Conservation (phyloP, 139 green algal species). For the Astrephomene gubernaculifera region DNA sequence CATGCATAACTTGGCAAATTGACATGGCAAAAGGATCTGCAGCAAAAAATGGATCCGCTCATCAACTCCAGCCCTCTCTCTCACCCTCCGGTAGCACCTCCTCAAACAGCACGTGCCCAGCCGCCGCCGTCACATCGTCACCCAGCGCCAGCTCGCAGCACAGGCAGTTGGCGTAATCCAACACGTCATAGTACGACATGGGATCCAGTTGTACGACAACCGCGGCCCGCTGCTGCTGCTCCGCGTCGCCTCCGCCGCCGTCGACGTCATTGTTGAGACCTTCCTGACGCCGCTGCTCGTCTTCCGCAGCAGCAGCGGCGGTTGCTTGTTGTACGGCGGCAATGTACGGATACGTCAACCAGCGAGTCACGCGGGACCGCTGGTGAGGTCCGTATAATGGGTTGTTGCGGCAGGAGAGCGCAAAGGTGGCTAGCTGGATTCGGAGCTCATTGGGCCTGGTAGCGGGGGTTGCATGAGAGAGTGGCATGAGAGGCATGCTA, state of each 20-base stretch:
- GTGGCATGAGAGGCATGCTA: too few relatives aligned
- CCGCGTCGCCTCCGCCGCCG: background rate
- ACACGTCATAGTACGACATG: constrained; percentile 25
- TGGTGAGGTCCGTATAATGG: constrained; percentile 19
- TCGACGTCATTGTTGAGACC: background rate
- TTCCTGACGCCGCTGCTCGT: too few relatives aligned
- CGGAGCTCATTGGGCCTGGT: constrained; percentile 52
- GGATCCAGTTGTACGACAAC: background rate
- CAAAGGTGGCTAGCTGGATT: constrained; percentile 44
- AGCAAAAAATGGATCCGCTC: too few relatives aligned
- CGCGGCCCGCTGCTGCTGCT: background rate
- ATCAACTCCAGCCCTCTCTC: background rate
- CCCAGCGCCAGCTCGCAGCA: constrained; percentile 53
- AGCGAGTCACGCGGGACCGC: constrained; percentile 43
- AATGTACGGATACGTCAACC: constrained; percentile 45
- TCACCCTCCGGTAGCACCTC: constrained; percentile 15
- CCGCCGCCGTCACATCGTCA: constrained; percentile 12
- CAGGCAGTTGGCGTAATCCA: constrained; percentile 34
- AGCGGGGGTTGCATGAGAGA: background rate
- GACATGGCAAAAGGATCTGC: too few relatives aligned
- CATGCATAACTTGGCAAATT: too few relatives aligned
- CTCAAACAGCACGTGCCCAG: constrained; percentile 19
- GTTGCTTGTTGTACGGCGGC: background rate
- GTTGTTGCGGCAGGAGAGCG: constrained; percentile 28
- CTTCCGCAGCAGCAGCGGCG: background rate